Percentiles rank a stretch among this genome's conserved stretches.
These are phyloP conservation scores for Colletotrichum camelliae DNA, from an alignment of 2,329 filamentous ascomycete genomes.

Conservation along the genomic window DNA sequence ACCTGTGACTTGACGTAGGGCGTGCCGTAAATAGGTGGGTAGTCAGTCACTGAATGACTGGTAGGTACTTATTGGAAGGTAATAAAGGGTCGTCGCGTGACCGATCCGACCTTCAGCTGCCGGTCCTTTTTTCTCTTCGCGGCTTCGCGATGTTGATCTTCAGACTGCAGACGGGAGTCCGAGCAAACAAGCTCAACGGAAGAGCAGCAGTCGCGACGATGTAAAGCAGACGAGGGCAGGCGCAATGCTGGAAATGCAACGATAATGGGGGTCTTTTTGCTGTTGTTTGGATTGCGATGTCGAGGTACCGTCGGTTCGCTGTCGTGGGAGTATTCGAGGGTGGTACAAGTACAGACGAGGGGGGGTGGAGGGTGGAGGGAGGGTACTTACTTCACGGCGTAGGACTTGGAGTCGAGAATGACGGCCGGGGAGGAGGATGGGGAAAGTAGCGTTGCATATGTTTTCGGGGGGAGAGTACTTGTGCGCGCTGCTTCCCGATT, in stretches of 20 bases:
- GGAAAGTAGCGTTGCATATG: background rate
- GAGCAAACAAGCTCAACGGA: background rate
- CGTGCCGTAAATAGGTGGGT: background rate
- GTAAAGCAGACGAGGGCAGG: background rate
- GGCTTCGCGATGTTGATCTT: background rate
- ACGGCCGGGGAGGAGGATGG: background rate
- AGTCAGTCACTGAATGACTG: background rate
- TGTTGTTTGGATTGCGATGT: background rate
- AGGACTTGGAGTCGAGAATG: background rate
- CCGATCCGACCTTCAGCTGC: background rate
- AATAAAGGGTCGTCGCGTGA: constrained; percentile 1
- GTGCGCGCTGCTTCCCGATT: background rate
- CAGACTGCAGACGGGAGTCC: constrained; percentile 4
- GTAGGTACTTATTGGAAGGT: background rate
- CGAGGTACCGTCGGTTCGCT: background rate
- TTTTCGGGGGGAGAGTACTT: background rate
- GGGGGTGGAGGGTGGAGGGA: background rate
- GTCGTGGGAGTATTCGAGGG: background rate
- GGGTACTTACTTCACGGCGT: background rate
- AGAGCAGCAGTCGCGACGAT: background rate
- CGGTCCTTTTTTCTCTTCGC: background rate
- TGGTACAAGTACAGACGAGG: background rate
- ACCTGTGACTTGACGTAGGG: background rate
- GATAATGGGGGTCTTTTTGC: background rate
- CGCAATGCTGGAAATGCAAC: background rate